Conservation (phyloP, 345 rosid genomes). For the Camelina laxa region DNA sequence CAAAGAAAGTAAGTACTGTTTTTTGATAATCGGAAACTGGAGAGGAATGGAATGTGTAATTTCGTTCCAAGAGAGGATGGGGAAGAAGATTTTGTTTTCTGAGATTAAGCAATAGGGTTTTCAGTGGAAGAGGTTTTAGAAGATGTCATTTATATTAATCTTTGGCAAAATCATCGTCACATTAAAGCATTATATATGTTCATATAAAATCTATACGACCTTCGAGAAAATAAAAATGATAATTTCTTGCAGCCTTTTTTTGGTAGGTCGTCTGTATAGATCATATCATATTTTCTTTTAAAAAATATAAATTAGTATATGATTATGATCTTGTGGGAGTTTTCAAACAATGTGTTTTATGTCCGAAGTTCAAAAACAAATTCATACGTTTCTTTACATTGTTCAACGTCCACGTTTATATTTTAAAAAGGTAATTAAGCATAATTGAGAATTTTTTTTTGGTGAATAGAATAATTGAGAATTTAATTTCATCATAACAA, state of each 20-base stretch:
- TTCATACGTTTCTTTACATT: not conserved
- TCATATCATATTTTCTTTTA: not conserved
- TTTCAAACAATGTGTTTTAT: too few species aligned
- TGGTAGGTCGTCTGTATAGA: not conserved
- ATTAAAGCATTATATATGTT: slow-evolving; percentile 1
- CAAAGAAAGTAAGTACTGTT: slow-evolving; percentile 36
- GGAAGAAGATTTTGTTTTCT: slow-evolving; percentile 9
- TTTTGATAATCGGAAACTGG: slow-evolving; percentile 14
- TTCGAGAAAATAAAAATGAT: not conserved
- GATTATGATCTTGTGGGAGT: too few species aligned
- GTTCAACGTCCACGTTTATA: not conserved
- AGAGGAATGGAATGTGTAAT: slow-evolving; percentile 9
- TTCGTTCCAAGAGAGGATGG: slow-evolving; percentile 4
- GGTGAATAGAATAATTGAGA: too few species aligned
- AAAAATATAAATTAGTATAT: too few species aligned
- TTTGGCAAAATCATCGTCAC: not conserved
- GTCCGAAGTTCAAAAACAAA: not conserved
- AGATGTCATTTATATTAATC: not conserved
- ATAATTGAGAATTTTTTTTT: too few species aligned
- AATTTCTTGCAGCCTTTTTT: not conserved
- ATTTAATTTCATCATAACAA: too few species aligned
- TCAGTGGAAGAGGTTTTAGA: slow-evolving; percentile 4
- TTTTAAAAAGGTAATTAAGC: too few species aligned
- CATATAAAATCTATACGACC: not conserved
- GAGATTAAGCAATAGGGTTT: slow-evolving; percentile 2